Percentiles rank a stretch among this genome's conserved stretches.
Evolutionary conservation across 208 protist genomes (phyloP).

Genomic region (Leishmania turanica): DNA sequence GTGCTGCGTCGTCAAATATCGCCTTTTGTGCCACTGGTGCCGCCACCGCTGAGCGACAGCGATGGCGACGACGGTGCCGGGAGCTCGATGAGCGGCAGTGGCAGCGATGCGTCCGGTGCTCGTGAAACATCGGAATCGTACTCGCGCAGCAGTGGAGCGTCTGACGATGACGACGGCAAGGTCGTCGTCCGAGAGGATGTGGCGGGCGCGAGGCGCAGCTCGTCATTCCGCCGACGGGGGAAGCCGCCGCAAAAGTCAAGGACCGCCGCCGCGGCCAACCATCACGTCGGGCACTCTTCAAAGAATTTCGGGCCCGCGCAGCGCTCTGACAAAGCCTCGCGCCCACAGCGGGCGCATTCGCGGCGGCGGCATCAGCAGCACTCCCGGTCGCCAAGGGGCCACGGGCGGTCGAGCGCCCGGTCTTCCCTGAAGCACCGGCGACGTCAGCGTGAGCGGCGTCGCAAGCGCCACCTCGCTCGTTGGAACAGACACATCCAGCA

Average conservation of each 20-base stretch:
- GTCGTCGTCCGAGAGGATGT: background rate
- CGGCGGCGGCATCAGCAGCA: background rate
- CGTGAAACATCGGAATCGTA: background rate
- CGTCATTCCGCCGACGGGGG: background rate
- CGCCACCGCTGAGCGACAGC: slow-evolving; percentile 7
- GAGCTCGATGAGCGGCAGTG: background rate
- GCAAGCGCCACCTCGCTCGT: background rate
- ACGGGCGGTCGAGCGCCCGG: background rate
- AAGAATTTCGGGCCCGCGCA: background rate
- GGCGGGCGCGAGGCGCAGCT: background rate
- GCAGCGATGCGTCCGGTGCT: background rate
- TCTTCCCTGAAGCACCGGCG: background rate
- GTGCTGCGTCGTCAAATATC: slow-evolving; percentile 27
- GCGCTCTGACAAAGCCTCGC: background rate
- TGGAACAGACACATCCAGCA: slow-evolving; percentile 10
- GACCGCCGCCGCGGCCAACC: background rate
- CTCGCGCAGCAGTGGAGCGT: slow-evolving; percentile 5
- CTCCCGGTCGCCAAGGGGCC: background rate
- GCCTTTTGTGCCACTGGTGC: slow-evolving; percentile 13
- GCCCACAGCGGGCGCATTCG: background rate
- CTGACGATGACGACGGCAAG: slow-evolving; percentile 1
- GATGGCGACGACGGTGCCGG: background rate
- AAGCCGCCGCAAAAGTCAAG: background rate
- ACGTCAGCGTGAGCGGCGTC: background rate
- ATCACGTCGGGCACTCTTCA: background rate